Conservation (phyloP, 148 eudicot species). For the Oxyria digyna region DNA sequence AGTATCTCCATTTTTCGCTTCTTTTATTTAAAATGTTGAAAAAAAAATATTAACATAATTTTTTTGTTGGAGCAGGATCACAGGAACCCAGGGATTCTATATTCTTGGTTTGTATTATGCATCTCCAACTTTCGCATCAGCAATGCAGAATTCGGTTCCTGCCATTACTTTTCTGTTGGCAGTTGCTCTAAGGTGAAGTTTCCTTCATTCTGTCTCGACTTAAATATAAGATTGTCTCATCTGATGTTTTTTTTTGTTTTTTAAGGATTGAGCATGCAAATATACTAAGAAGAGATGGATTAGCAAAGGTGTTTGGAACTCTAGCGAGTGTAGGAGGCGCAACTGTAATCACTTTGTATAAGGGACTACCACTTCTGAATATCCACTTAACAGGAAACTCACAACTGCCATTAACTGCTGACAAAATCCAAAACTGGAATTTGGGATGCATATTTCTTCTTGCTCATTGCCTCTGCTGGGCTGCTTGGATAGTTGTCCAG, state of each 20-base stretch:
- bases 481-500: conserved; percentile 87
- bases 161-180: conserved; percentile 75
- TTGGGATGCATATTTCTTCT: conserved; percentile 63
- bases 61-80: conserved; percentile 31
- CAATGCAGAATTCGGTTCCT: conserved; percentile 83
- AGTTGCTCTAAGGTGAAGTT: conserved; percentile 32
- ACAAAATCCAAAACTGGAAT: conserved; percentile 38
- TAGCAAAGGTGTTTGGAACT: conserved; percentile 69
- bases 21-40: neutral
- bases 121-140: conserved; percentile 73
- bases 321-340: conserved; percentile 80
- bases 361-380: conserved; percentile 47
- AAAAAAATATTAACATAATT: neutral
- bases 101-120: conserved; percentile 63
- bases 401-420: conserved; percentile 5
- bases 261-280: conserved; percentile 46
- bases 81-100: conserved; percentile 82
- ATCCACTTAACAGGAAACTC: neutral
- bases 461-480: conserved; percentile 80
- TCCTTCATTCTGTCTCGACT: neutral
- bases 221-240: neutral
- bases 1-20: neutral
- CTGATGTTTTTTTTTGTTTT: neutral
- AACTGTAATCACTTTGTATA: conserved; percentile 58
- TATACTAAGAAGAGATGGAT: conserved; percentile 43